Percentiles rank a stretch among this genome's conserved stretches.
Conservation (phyloP, 441 rosid species). For the Biscutella laevigata region DNA sequence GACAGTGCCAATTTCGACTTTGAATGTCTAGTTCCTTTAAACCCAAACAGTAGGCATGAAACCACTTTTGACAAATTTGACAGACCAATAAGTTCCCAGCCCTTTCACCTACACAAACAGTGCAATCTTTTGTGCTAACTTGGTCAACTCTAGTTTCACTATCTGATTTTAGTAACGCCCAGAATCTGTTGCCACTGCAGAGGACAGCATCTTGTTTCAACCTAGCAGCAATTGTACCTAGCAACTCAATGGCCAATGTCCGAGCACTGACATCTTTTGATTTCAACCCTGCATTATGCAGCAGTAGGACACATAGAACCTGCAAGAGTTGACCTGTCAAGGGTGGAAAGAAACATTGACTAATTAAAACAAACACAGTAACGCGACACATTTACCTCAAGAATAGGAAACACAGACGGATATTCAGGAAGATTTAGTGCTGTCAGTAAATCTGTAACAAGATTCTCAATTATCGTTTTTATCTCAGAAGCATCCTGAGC, state of each 20-base stretch:
- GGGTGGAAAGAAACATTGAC: conserved; percentile 16
- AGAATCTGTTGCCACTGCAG: conserved; percentile 48
- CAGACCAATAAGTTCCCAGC: conserved; percentile 59
- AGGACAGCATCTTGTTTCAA: conserved; percentile 78
- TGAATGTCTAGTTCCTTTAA: conserved; percentile 68
- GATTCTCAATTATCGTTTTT: conserved; percentile 89
- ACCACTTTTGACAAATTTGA: conserved; percentile 71
- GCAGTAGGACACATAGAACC: conserved; percentile 95
- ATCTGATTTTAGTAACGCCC: conserved; percentile 56
- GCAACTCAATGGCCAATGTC: conserved; percentile 89
- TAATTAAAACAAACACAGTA: conserved; percentile 6
- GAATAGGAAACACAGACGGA: conserved; percentile 86
- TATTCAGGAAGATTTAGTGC: conserved; percentile 90
- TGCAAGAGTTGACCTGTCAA: conserved; percentile 36
- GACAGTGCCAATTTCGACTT: conserved; percentile 72
- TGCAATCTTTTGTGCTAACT: conserved; percentile 53
- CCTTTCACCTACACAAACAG: conserved; percentile 62
- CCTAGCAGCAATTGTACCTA: conserved; percentile 90
- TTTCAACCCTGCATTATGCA: conserved; percentile 95
- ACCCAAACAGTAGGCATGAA: conserved; percentile 93
- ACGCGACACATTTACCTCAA: conserved; percentile 55
- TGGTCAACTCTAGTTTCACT: conserved; percentile 33
- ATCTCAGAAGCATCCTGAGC: conserved; percentile 91
- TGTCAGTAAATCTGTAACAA: conserved; percentile 79
- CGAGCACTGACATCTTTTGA: conserved; percentile 90